Evolutionary conservation across 805 yeast species (phyloP).

Genomic region (Yarrowia yakushimensis): DNA sequence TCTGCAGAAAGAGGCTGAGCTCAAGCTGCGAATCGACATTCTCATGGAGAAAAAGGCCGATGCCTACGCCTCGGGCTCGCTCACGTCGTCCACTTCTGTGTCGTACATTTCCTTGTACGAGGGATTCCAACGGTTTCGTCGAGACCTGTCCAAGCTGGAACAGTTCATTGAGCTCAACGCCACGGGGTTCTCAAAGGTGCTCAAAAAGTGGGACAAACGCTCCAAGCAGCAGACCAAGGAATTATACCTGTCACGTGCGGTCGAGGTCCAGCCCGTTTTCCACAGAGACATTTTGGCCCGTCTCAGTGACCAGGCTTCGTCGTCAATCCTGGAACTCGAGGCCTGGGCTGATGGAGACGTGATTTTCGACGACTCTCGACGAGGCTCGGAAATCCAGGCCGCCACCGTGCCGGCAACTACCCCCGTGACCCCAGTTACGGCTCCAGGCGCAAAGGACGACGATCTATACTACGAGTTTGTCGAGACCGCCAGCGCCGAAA

Average conservation of each 20-base stretch:
- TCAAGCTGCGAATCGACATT: slow-evolving; percentile 73
- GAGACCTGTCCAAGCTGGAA: slow-evolving; percentile 82
- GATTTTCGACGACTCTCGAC: slow-evolving; percentile 30
- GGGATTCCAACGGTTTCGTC: slow-evolving; percentile 82
- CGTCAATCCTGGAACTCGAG: slow-evolving; percentile 65
- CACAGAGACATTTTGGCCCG: slow-evolving; percentile 83
- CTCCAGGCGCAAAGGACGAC: slow-evolving; percentile 40
- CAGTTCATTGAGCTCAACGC: slow-evolving; percentile 94
- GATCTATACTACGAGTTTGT: slow-evolving; percentile 70
- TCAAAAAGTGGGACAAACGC: slow-evolving; percentile 97
- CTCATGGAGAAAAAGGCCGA: slow-evolving; percentile 67
- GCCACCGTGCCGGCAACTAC: background rate
- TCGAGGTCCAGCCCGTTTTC: slow-evolving; percentile 94
- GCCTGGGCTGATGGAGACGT: slow-evolving; percentile 57
- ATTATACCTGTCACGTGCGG: slow-evolving; percentile 84
- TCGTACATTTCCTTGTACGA: slow-evolving; percentile 80
- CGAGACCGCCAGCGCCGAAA: slow-evolving; percentile 34
- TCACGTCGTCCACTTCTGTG: slow-evolving; percentile 61
- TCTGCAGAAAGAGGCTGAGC: slow-evolving; percentile 83
- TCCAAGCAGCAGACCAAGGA: slow-evolving; percentile 94
- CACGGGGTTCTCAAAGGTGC: slow-evolving; percentile 91
- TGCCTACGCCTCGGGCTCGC: slow-evolving; percentile 43
- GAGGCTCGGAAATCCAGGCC: background rate
- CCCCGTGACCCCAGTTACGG: background rate
- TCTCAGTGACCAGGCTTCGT: slow-evolving; percentile 62